Conservation (phyloP, 768 basidiomycete genomes). For the Boletus reticulatus region DNA sequence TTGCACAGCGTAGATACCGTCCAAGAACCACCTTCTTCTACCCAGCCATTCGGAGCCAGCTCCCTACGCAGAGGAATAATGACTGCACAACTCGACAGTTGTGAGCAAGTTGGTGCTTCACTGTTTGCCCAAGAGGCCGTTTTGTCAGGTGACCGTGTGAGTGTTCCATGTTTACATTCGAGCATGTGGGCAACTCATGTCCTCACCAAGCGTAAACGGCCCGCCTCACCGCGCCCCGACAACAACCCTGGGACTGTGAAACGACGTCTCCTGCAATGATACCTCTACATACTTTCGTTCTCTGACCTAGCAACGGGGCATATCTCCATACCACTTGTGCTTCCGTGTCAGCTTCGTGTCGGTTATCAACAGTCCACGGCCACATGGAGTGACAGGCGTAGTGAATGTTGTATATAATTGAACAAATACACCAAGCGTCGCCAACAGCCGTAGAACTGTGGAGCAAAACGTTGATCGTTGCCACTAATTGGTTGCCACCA, state of each 20-base stretch:
- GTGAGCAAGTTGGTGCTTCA: conserved; percentile 2
- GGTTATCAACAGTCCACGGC: no score
- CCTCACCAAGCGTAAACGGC: conserved; percentile 12
- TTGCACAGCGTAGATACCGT: not conserved
- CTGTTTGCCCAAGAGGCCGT: conserved; percentile 20
- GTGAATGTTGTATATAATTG: no score
- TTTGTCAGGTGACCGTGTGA: conserved; percentile 6
- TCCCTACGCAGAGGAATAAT: conserved; percentile 22
- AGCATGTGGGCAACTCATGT: conserved; percentile 2
- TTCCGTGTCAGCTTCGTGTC: no score
- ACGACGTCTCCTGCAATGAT: conserved; percentile 11
- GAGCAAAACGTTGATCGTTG: not conserved
- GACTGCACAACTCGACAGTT: not conserved
- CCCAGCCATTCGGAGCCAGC: conserved; percentile 43
- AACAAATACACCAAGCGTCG: not conserved
- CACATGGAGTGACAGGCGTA: no score
- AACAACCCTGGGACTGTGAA: conserved; percentile 8
- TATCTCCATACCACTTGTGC: no score
- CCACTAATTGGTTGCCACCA: not conserved
- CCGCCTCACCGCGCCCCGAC: conserved; percentile 4
- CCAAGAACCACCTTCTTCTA: conserved; percentile 25
- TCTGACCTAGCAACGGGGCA: no score
- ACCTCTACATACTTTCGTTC: no score
- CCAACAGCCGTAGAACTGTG: not conserved
- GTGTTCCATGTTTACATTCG: not conserved